Evolutionary conservation across 2,329 filamentous ascomycete genomes (phyloP).

Genomic region (Aspergillus proliferans): DNA sequence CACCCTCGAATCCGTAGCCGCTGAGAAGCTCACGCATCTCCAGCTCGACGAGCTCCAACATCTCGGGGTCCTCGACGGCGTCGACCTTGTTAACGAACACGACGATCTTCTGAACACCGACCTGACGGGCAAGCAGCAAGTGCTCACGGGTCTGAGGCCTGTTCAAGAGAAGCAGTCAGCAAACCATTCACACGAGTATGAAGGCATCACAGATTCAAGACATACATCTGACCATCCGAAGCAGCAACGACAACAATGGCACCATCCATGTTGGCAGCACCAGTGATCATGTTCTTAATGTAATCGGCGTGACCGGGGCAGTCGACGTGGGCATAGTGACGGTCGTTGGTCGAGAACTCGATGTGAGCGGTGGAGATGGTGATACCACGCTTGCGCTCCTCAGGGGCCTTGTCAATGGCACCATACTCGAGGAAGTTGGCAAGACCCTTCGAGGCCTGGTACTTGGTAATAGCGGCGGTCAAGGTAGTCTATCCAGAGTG

Average conservation of each 20-base stretch:
- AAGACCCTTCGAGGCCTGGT: constrained; percentile 88
- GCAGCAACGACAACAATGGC: constrained; percentile 98
- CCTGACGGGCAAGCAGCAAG: constrained; percentile 92
- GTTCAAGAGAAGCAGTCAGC: constrained; percentile 4
- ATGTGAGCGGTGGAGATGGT: constrained; percentile 98
- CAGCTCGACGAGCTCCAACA: constrained; percentile 99
- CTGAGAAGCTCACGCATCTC: constrained; percentile 97
- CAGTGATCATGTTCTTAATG: constrained; percentile 99
- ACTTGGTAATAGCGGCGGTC: constrained; percentile 97
- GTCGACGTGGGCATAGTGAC: constrained; percentile 99
- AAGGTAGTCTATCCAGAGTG: constrained; percentile 70
- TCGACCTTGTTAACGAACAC: constrained; percentile 99
- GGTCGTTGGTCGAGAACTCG: constrained; percentile 88
- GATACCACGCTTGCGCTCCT: constrained; percentile 99
- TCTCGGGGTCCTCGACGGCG: constrained; percentile 93
- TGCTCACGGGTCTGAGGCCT: constrained; percentile 96
- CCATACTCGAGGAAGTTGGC: constrained; percentile 96
- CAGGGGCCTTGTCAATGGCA: constrained; percentile 96
- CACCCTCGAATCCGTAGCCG: constrained; percentile 94
- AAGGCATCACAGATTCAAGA: neutral
- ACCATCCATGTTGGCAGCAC: constrained; percentile 98
- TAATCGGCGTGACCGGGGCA: constrained; percentile 99
- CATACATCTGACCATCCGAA: constrained; percentile 92
- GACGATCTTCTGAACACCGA: constrained; percentile 95
- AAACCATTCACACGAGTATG: neutral